Evolutionary conservation across 1,284 basidiomycete genomes (phyloP), one percentile per base, ranked within the genome.

Genomic region (Testicularia cyperi): DNA sequence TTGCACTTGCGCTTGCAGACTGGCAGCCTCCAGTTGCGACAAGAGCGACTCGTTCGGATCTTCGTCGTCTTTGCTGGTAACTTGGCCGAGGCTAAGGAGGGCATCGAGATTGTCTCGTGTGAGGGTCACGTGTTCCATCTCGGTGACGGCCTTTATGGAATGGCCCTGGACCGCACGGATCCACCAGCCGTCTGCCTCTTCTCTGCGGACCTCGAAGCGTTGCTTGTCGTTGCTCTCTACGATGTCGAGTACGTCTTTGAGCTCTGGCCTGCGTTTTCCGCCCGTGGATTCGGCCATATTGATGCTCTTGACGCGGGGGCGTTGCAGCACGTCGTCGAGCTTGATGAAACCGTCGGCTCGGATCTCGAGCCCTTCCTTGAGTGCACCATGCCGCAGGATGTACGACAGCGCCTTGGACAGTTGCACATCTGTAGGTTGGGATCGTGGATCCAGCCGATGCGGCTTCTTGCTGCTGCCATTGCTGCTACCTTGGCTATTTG

Each of bases 121-220:
- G 10, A 75, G 26, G 2, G 27, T 25, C 2, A 37, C 37, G 23
- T 70, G 64, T 14, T 54, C 34, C 18, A 73, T 28, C 26, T 65
- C 55, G 2, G 51, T 54, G 3, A 86, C 88, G 79, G 85, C 82
- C 26, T 51, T 58, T 28, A 92, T 79, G 2, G 90, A 88, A 78
- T 97, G 94, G 0, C 94, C 95, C 78, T 97, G 94, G 55, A 90
- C 90, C 0, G 94, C 94, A 35, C 90, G 92, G 19, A 74, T 48
- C 37, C 65, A 39, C 84, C 86, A 92, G 19, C 44, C 43, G 12
- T 23, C 39, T 6, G 32, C 30, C 4, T 16, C 25, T 18, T 54
- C 80, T 76, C 8, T 70, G 47, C 5, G 24, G 18, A 67, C 20
- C 35, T 73, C 68, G 45, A 73, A 75, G 6, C 74, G 38, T 45